Percentiles rank a stretch among this genome's conserved stretches.
These are phyloP conservation scores for Glebionis coronaria DNA, from an alignment of 129 eudicot genomes.

Conservation along the genomic window DNA sequence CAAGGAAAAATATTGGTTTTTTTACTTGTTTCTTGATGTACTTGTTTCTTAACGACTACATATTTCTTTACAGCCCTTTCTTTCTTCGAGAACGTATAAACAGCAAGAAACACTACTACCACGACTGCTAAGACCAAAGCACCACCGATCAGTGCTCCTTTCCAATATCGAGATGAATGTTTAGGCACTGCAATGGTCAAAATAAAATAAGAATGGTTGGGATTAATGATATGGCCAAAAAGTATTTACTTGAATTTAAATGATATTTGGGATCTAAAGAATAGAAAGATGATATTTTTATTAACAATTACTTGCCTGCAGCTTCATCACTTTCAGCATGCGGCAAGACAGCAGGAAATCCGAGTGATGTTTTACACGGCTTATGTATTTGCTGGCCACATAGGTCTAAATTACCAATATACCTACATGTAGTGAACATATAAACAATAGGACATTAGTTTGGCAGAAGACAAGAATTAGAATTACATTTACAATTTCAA, in stretches of 20 bases:
- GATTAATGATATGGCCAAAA: neutral
- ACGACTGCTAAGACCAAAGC: constrained; percentile 49
- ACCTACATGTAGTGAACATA: constrained; percentile 49
- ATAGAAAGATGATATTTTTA: neutral
- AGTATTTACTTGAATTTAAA: neutral
- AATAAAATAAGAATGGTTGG: neutral
- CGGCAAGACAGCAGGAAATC: constrained; percentile 95
- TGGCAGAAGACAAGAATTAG: neutral
- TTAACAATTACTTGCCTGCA: constrained; percentile 45
- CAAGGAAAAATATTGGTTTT: neutral
- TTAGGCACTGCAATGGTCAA: constrained; percentile 59
- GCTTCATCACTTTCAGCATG: constrained; percentile 88
- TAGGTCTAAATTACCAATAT: constrained; percentile 86
- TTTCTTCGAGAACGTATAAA: constrained; percentile 70
- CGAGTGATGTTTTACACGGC: constrained; percentile 84
- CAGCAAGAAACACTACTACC: constrained; percentile 59
- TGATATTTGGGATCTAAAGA: neutral
- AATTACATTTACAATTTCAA: constrained; percentile 6
- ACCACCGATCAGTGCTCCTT: constrained; percentile 61
- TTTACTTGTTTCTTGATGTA: constrained; percentile 70
- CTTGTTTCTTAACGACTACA: constrained; percentile 86
- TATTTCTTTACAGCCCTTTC: constrained; percentile 86
- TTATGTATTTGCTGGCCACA: constrained; percentile 91
- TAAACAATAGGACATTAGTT: constrained; percentile 8
- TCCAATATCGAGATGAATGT: constrained; percentile 58